Conservation (phyloP, 2,329 filamentous ascomycete species). For the Sarocladium kiliense region DNA sequence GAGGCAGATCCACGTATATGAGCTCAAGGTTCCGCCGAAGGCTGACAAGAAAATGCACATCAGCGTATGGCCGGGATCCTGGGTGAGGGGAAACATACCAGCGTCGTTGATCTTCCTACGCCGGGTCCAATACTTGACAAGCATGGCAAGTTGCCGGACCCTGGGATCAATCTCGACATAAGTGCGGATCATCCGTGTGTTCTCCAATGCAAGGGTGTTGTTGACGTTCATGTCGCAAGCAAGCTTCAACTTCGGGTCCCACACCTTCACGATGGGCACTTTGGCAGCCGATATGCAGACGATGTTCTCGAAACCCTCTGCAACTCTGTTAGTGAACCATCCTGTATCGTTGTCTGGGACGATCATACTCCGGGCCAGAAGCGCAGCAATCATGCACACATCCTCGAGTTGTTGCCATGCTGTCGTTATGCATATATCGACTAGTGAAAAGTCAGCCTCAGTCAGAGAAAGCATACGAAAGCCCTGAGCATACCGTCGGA, state of each 20-base stretch:
- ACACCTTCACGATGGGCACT: constrained; percentile 97
- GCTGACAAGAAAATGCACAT: constrained; percentile 48
- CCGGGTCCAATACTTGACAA: constrained; percentile 96
- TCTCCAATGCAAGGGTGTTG: constrained; percentile 89
- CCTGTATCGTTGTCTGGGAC: constrained; percentile 47
- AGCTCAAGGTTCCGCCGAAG: constrained; percentile 89
- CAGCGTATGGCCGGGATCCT: constrained; percentile 12
- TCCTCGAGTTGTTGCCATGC: constrained; percentile 80
- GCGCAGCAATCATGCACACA: constrained; percentile 84
- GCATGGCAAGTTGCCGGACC: constrained; percentile 89
- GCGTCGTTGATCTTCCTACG: constrained; percentile 91
- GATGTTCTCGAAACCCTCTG: constrained; percentile 94
- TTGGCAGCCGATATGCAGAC: constrained; percentile 93
- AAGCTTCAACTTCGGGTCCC: constrained; percentile 86
- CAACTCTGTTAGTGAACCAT: constrained; percentile 61
- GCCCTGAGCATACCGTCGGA: constrained; percentile 70
- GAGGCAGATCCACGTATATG: constrained; percentile 98
- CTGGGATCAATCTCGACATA: constrained; percentile 92
- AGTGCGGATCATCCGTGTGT: constrained; percentile 95
- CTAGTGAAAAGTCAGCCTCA: constrained; percentile 37
- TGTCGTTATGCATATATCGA: constrained; percentile 97
- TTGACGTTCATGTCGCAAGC: constrained; percentile 99
- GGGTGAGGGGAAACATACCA: constrained; percentile 54
- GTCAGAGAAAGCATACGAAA: background rate
- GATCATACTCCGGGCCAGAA: constrained; percentile 77